Conservation (phyloP, 306 rosid species). For the Rosa persica region DNA sequence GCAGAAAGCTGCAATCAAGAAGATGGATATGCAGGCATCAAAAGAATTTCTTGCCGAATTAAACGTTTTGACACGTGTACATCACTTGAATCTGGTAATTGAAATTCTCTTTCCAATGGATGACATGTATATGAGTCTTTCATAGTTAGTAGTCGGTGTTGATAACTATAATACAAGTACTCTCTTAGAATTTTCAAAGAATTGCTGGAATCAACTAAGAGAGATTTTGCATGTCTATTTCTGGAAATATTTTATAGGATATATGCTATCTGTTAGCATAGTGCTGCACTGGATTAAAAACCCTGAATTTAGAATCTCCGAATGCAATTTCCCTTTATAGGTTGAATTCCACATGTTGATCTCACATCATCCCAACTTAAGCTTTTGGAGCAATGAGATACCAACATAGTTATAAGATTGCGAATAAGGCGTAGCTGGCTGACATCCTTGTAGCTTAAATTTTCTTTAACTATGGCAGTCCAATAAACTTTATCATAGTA, state of each 20-base stretch:
- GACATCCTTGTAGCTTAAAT: not conserved
- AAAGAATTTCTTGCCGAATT: slow-evolving; percentile 81
- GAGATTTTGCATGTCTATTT: not conserved
- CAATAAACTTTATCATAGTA: not conserved
- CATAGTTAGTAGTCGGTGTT: not conserved
- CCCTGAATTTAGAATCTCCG: not conserved
- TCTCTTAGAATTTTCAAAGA: not conserved
- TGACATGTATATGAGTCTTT: not conserved
- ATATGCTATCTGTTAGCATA: not conserved
- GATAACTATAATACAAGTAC: not conserved
- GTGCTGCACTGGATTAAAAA: not conserved
- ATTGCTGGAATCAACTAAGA: not conserved
- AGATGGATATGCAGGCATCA: slow-evolving; percentile 91
- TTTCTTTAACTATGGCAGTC: not conserved
- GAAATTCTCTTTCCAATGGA: slow-evolving; percentile 17
- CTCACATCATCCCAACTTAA: not conserved
- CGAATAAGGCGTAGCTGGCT: not conserved
- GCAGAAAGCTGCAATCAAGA: slow-evolving; percentile 88
- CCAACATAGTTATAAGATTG: not conserved
- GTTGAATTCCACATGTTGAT: not conserved
- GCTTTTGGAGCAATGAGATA: not conserved
- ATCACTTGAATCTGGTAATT: slow-evolving; percentile 87
- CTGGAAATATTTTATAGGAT: not conserved
- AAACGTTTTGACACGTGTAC: slow-evolving; percentile 84
- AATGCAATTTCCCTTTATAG: not conserved